Conservation (phyloP, 2,329 filamentous ascomycete species). For the Allantophomopsis cytisporea region DNA sequence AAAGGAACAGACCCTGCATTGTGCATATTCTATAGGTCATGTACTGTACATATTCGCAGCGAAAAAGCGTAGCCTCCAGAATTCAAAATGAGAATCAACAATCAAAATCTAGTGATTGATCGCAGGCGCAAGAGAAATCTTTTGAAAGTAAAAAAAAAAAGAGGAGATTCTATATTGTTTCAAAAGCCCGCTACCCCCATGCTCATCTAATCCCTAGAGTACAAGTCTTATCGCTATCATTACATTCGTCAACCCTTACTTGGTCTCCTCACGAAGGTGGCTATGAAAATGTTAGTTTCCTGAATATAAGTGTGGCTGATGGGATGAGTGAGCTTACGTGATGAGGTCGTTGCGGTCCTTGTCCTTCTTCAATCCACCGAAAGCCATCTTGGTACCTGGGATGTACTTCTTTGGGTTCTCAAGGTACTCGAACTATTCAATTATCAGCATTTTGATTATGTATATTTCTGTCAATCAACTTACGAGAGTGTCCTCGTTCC, state of each 20-base stretch:
- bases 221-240: conserved; percentile 15
- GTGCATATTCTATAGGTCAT: too few relatives aligned
- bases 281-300: conserved; percentile 15
- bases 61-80: too few relatives aligned
- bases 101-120: too few relatives aligned
- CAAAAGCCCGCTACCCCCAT: conserved; percentile 1
- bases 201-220: conserved; percentile 15
- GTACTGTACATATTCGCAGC: too few relatives aligned
- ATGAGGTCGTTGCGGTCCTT: conserved; percentile 99
- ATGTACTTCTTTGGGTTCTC: conserved; percentile 99
- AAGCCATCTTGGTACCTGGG: conserved; percentile 99
- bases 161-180: conserved; percentile 7
- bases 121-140: too few relatives aligned
- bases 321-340: conserved; percentile 52
- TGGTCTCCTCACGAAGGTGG: conserved; percentile 57
- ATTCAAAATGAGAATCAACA: too few relatives aligned
- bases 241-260: conserved; percentile 35
- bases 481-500: conserved; percentile 79
- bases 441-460: conserved; percentile 4
- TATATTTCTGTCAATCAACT: conserved; percentile 15
- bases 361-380: conserved; percentile 98
- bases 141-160: conserved; percentile 2
- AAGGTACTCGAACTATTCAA: conserved; percentile 80
- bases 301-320: background rate
- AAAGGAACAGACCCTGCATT: too few relatives aligned